These are phyloP conservation scores for Exophiala xenobiotica DNA, from an alignment of 2,329 filamentous ascomycete genomes.

Conservation along the genomic window DNA sequence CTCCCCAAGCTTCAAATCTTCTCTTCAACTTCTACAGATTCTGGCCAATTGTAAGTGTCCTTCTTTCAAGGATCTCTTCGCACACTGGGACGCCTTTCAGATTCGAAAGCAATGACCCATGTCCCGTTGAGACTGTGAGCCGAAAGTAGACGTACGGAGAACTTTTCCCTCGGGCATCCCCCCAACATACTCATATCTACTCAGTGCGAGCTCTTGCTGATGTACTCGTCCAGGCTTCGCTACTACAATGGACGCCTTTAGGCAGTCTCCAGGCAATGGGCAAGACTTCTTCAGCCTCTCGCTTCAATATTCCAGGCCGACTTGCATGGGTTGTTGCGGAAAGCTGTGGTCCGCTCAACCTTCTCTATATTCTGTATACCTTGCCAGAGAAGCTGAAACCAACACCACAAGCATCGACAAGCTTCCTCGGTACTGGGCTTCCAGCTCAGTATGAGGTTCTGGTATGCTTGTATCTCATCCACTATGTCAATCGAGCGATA, in stretches of 20 bases:
- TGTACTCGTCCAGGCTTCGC: slow-evolving; percentile 65
- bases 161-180: too few species aligned
- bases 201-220: slow-evolving; percentile 51
- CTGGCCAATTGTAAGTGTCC: slow-evolving; percentile 43
- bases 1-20: slow-evolving; percentile 40
- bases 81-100: too few species aligned
- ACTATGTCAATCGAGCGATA: slow-evolving; percentile 88
- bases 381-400: slow-evolving; percentile 54
- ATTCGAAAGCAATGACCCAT: too few species aligned
- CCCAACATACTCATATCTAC: too few species aligned
- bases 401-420: slow-evolving; percentile 20
- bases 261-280: slow-evolving; percentile 72
- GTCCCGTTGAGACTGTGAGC: too few species aligned
- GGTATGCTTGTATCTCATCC: slow-evolving; percentile 60
- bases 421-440: slow-evolving; percentile 30
- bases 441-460: slow-evolving; percentile 40
- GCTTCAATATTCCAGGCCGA: slow-evolving; percentile 84
- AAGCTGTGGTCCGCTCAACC: slow-evolving; percentile 68
- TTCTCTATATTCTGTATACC: slow-evolving; percentile 75
- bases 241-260: slow-evolving; percentile 52
- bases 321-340: slow-evolving; percentile 90
- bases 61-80: background rate
- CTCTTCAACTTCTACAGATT: slow-evolving; percentile 43
- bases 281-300: slow-evolving; percentile 69
- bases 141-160: too few species aligned